Evolutionary conservation across 163 green algal genomes (phyloP), one percentile per base, ranked within the genome.

Genomic region (Scenedesmus sp.): DNA sequence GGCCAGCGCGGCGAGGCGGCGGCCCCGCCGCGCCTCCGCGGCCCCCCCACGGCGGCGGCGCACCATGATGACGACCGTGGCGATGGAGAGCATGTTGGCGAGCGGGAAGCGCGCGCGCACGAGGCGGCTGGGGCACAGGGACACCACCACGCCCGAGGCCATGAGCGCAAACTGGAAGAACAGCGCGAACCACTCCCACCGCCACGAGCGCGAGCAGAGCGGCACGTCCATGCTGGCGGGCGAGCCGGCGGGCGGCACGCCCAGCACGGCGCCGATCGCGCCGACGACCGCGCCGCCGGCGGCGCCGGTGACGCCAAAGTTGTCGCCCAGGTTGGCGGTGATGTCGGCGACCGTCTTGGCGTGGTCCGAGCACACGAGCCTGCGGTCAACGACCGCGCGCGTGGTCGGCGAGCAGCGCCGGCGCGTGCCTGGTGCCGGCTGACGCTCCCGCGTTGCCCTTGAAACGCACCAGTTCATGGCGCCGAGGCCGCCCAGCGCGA

Each of bases 401-500:
- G 57, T 2, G 1, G 15, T 13, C 15, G 24, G 33, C 18, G 14
- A 63, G 54, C 18, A 20, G 15, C 33, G 4, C 24, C 54, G 31
- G 54, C 18, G 31, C 24, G 6, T 10, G 18, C 24, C 2, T 13
- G 18, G 24, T 63, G 15, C 54, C 31, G 33, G 54, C 54, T 15
- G 18, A 15, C 31, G 54, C 15, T 63, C 24, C 54, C 33, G 2
- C 18, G 33, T 63, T 29, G 33, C 33, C 33, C 13, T 15, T 34
- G 14, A 63, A 24, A 14, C 51, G 11, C 22, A 75, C 65, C 65
- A 75, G 65, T 75, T 75, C 47, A 75, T 60, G 28, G 65, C 36
- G 28, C 65, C 65, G 29, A 75, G 65, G 48, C 65, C 65, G 31
- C 65, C 65, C 4, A 75, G 65, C 10, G 65, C 65, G n/a, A 75